A percentile compares a stretch with the other conserved stretches of the same genome.
phyloP scores from a whole-genome alignment of 257 asterid genomes.

The Jacaranda copaia region DNA sequence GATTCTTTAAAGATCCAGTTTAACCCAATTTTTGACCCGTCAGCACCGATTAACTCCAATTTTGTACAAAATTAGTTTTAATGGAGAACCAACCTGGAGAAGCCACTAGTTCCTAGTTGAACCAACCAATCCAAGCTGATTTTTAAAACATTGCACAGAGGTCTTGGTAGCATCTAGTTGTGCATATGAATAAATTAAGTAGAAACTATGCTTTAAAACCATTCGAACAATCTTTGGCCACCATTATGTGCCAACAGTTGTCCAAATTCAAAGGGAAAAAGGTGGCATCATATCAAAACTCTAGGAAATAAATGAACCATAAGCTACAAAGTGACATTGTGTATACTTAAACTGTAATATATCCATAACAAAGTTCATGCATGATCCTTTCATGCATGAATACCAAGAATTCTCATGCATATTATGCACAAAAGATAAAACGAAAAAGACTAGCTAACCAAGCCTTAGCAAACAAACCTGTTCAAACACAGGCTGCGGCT shows the following conservation, averaged over 20 bases:
- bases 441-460: not conserved
- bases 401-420: not conserved
- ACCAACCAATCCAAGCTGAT: too few relatives aligned
- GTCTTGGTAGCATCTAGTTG: not conserved
- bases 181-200: not conserved
- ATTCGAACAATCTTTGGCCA: not conserved
- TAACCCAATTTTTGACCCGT: too few relatives aligned
- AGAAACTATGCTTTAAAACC: not conserved
- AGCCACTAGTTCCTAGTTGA: too few relatives aligned
- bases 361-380: not conserved
- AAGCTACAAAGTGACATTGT: not conserved
- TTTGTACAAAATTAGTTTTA: too few relatives aligned
- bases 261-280: not conserved
- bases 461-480: constrained; percentile 55
- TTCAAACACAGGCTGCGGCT: constrained; percentile 90
- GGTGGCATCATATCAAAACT: not conserved
- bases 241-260: not conserved
- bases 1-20: too few relatives aligned
- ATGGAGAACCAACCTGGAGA: too few relatives aligned
- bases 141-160: too few relatives aligned
- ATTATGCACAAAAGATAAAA: not conserved
- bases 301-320: not conserved
- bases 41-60: too few relatives aligned
- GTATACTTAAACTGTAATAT: not conserved
- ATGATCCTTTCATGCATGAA: not conserved